Conservation (phyloP, 345 rosid genomes). For the Camelina hispida region DNA sequence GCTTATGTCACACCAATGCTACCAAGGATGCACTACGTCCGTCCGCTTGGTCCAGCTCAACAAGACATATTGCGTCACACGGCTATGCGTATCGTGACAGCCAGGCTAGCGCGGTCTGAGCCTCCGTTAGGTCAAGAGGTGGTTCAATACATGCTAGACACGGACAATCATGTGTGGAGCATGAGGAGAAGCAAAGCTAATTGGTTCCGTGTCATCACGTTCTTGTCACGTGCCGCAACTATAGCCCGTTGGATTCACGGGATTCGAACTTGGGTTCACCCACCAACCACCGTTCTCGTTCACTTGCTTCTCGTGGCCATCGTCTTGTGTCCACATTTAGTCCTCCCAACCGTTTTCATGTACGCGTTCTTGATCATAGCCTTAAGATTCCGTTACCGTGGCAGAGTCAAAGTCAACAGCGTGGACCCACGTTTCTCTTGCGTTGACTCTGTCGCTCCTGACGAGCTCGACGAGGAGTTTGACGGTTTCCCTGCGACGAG, state of each 20-base stretch:
- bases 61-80: conserved; percentile 86
- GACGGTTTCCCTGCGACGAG: conserved; percentile 77
- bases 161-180: conserved; percentile 90
- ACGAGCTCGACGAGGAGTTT: conserved; percentile 89
- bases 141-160: conserved; percentile 80
- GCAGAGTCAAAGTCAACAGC: conserved; percentile 52
- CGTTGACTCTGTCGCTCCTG: conserved; percentile 63
- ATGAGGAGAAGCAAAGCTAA: conserved; percentile 92
- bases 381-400: conserved; percentile 63
- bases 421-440: conserved; percentile 70
- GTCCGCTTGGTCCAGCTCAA: conserved; percentile 72
- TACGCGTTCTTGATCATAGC: conserved; percentile 72
- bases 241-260: conserved; percentile 73
- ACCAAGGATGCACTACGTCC: conserved; percentile 83
- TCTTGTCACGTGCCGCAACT: conserved; percentile 63
- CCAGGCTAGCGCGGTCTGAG: conserved; percentile 71
- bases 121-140: conserved; percentile 87
- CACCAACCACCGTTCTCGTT: conserved; percentile 71
- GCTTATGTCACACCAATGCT: conserved; percentile 76
- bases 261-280: conserved; percentile 73
- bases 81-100: conserved; percentile 82
- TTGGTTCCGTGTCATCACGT: conserved; percentile 82
- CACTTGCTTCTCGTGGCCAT: conserved; percentile 70
- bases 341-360: conserved; percentile 86
- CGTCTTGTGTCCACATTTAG: conserved; percentile 73